A percentile compares a stretch with the other conserved stretches of the same genome.
Evolutionary conservation across 257 asterid species (phyloP).

Genomic region (Nicotiana knightiana): DNA sequence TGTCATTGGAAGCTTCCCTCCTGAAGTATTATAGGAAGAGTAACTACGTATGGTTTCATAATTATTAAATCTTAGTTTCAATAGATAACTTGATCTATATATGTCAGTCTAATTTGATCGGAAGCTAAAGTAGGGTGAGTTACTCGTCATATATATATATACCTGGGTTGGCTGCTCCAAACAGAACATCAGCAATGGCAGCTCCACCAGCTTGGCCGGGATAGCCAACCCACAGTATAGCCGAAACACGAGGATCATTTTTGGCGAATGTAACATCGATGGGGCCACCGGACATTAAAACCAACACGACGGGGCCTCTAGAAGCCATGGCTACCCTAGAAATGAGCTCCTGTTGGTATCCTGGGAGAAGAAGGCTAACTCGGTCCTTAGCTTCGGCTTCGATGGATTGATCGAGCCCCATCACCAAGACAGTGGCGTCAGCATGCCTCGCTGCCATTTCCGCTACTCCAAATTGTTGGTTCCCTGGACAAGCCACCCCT

Average conservation of each 20-base stretch:
- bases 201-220: conserved; percentile 95
- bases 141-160: neutral
- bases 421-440: conserved; percentile 64
- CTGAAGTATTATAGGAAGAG: conserved; percentile 18
- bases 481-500: conserved; percentile 40
- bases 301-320: conserved; percentile 62
- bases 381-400: conserved; percentile 75
- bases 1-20: conserved; percentile 85
- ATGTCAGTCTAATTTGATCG: too few relatives aligned
- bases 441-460: conserved; percentile 62
- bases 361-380: conserved; percentile 62
- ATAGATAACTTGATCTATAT: too few relatives aligned
- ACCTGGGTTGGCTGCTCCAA: conserved; percentile 82
- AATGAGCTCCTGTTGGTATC: conserved; percentile 77
- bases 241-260: conserved; percentile 54
- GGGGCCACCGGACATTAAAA: conserved; percentile 83
- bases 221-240: conserved; percentile 82
- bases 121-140: neutral
- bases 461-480: conserved; percentile 47
- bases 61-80: too few relatives aligned
- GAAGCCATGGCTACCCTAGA: conserved; percentile 77
- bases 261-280: conserved; percentile 76
- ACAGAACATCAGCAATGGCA: conserved; percentile 81
- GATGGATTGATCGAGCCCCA: conserved; percentile 67
- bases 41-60: too few relatives aligned